Base-by-base conservation (phyloP, 331 rosid species). In the Stylosanthes scabra region DNA sequence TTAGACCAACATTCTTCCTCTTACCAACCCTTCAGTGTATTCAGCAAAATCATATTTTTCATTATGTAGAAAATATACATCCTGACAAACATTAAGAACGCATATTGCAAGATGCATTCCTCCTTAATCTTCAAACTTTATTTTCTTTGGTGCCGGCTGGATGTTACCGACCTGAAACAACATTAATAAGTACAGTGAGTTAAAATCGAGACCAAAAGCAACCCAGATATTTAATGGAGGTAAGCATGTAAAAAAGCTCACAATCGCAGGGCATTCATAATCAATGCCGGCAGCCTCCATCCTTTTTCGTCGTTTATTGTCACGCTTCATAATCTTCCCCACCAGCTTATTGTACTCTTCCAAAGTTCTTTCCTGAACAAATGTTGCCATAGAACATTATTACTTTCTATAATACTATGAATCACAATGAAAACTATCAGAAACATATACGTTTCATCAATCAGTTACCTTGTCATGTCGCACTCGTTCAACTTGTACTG, bases 261-360 rank as follows among this genome's bases (percentile, higher is more conserved):
- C 99, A 78, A 94, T 86, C 72, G 87, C 87, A 7, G 99, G 99
- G 87, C 96, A 92, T 70, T 87, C 86, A 9, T 90, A 95, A 56
- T 92, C 97, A 56, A 95, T 87, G 66, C 97, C 97, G 63, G 96
- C 93, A 65, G 89, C 93, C 76, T 80, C 97, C 74, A 95, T 85
- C 73, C 78, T 88, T 85, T 82, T 89, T 59, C 74, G 81, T 45
- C 96, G 85, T 28, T 75, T 84, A 74, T 76, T 68, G 78, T 88
- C 86, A 44, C 86, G 87, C 77, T 86, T 90, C 71, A 83, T 3
- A 58, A 95, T 82, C 74, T 77, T 90, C 7, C 77, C 90, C 45
- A 90, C 88, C 74, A 92, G 72, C 75, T 88, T 95, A 63, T 62
- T 68, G 74, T 84, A 92, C 77, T 87, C 98, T 66, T 78, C 87